phyloP scores from a whole-genome alignment of 345 rosid genomes.

The Lumnitzera littorea region DNA sequence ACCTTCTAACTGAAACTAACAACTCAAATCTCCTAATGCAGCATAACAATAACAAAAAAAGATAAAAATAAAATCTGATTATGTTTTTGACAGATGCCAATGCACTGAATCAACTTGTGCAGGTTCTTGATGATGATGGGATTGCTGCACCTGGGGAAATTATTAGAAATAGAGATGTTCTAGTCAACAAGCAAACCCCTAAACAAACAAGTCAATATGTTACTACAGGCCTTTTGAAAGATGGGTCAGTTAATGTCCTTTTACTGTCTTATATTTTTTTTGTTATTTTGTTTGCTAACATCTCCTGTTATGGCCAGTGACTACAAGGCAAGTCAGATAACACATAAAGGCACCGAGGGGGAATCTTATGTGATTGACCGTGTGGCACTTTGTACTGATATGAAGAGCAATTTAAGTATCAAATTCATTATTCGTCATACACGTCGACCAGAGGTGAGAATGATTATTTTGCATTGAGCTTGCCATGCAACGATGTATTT shows the following conservation, averaged over 20 bases:
- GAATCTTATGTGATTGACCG: constrained; percentile 79
- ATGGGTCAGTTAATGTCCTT: constrained; percentile 34
- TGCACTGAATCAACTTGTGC: constrained; percentile 2
- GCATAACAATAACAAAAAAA: too few species aligned
- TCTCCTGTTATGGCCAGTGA: constrained; percentile 33
- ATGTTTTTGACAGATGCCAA: too few species aligned
- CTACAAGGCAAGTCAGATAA: constrained; percentile 45
- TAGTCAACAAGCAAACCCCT: constrained; percentile 61
- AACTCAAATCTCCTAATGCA: neutral
- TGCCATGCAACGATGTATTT: constrained; percentile 4
- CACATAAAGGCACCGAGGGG: constrained; percentile 68
- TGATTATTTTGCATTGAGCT: neutral
- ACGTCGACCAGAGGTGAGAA: constrained; percentile 86
- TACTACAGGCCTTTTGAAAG: constrained; percentile 26
- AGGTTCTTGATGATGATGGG: constrained; percentile 86
- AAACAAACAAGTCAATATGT: constrained; percentile 24
- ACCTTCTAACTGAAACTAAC: too few species aligned
- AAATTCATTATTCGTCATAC: constrained; percentile 77
- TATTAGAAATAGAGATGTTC: constrained; percentile 56
- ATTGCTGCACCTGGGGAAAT: constrained; percentile 89
- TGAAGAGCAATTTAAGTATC: constrained; percentile 36
- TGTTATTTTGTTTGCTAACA: neutral
- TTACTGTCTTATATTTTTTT: constrained; percentile 1
- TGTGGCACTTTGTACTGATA: constrained; percentile 68
- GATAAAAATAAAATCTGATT: too few species aligned